Percentiles rank a stretch among this genome's conserved stretches.
Evolutionary conservation across 352 stramenopile species (phyloP).

Genomic region (Phytophthora pisi): DNA sequence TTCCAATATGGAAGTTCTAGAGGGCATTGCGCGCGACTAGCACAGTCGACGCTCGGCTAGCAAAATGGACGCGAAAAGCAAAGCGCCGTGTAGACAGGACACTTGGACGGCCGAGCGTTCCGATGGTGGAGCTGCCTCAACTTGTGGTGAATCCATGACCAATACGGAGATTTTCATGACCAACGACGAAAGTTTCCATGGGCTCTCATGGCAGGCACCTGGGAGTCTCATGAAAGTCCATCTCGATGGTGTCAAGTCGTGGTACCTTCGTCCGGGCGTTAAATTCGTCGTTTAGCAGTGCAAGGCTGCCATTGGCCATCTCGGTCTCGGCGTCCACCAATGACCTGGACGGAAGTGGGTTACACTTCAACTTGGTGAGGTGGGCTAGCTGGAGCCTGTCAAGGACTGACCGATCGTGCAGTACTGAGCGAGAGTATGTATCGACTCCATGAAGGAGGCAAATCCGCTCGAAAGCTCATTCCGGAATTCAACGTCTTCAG

Average conservation of each 20-base stretch:
- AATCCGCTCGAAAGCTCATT: conserved; percentile 1
- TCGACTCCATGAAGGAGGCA: neutral
- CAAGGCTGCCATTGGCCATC: neutral
- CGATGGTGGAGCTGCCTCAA: conserved; percentile 2
- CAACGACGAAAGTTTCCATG: no score
- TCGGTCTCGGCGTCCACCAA: neutral
- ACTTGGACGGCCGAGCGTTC: neutral
- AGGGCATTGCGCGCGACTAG: neutral
- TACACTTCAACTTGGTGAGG: conserved; percentile 3
- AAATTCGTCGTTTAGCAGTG: neutral
- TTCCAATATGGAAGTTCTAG: no score
- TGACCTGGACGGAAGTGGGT: neutral
- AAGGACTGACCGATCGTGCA: neutral
- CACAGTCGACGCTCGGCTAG: neutral
- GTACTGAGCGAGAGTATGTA: neutral
- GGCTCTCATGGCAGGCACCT: no score
- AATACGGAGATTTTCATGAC: no score
- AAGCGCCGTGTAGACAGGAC: neutral
- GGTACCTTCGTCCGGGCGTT: neutral
- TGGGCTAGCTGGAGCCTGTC: neutral
- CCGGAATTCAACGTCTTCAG: neutral
- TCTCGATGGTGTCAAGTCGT: neutral
- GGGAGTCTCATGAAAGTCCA: neutral
- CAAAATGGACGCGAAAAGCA: neutral
- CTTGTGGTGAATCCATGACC: neutral